Percentiles rank a stretch among this genome's conserved stretches.
Conservation (phyloP, 129 eudicot species). For the Heracleum sosnowskyi region DNA sequence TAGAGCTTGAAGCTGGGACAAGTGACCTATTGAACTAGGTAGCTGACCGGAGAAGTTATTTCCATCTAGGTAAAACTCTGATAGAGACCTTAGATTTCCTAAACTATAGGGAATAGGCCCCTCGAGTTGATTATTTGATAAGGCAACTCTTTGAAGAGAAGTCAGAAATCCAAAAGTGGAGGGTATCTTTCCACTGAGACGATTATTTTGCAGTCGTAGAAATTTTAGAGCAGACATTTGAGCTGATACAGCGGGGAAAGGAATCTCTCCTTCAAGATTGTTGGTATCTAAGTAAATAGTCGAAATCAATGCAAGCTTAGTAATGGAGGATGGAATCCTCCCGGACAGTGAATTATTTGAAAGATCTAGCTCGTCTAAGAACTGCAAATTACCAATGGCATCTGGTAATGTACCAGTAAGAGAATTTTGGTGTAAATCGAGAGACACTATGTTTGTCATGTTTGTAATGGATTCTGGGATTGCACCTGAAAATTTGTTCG, state of each 20-base stretch:
- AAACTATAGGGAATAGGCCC: constrained; percentile 31
- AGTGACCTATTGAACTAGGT: constrained; percentile 23
- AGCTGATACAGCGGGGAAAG: constrained; percentile 11
- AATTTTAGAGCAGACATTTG: constrained; percentile 26
- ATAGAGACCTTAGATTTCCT: constrained; percentile 19
- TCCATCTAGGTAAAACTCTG: constrained; percentile 22
- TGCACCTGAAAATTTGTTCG: constrained; percentile 27
- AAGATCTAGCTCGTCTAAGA: constrained; percentile 29
- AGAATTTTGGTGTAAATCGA: constrained; percentile 20
- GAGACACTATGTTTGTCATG: constrained; percentile 16
- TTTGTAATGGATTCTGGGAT: constrained; percentile 36
- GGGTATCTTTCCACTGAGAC: constrained; percentile 31
- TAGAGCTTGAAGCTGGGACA: constrained; percentile 23
- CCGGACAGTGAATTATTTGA: constrained; percentile 32
- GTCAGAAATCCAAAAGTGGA: constrained; percentile 21
- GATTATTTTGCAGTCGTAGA: constrained; percentile 28
- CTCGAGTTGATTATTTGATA: constrained; percentile 30
- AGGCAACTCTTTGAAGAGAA: constrained; percentile 29
- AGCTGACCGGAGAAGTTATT: constrained; percentile 32
- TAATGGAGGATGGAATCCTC: constrained; percentile 26
- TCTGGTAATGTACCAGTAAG: constrained; percentile 26
- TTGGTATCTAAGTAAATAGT: constrained; percentile 16
- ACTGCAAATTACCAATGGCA: constrained; percentile 23
- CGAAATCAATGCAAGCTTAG: constrained; percentile 13
- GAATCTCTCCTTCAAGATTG: constrained; percentile 32